Conservation (phyloP, 1,284 basidiomycete genomes). For the Cutaneotrichosporon spelunceum region DNA sequence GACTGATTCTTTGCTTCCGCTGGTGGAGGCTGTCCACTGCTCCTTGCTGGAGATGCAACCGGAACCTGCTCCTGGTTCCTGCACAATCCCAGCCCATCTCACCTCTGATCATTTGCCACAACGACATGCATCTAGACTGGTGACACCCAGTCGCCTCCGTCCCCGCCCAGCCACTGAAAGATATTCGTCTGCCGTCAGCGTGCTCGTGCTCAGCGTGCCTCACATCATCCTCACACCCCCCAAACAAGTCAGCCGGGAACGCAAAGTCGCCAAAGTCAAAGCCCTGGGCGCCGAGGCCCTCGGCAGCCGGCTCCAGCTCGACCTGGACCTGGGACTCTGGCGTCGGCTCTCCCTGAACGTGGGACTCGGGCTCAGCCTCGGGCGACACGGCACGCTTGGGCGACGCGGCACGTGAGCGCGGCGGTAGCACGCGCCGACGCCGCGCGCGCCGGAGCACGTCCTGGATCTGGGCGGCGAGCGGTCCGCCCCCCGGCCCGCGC, state of each 20-base stretch:
- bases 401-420: background rate
- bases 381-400: background rate
- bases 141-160: background rate
- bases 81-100: too few species aligned
- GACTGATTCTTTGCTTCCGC: background rate
- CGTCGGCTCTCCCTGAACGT: background rate
- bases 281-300: too few species aligned
- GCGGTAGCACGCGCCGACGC: conserved; percentile 6
- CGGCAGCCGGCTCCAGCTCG: background rate
- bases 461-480: conserved; percentile 12
- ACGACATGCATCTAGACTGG: background rate
- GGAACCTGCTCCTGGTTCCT: too few species aligned
- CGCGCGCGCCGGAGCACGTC: conserved; percentile 7
- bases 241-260: conserved; percentile 12
- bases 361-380: background rate
- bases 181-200: conserved; percentile 9
- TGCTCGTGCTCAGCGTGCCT: too few species aligned
- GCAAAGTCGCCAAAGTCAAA: conserved; percentile 14
- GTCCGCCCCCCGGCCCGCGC: conserved; percentile 20
- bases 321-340: background rate
- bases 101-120: too few species aligned
- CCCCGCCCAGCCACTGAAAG: conserved; percentile 7
- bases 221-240: background rate
- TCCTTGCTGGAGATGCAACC: too few species aligned
- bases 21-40: background rate